Evolutionary conservation across 2,329 filamentous ascomycete genomes (phyloP).

Genomic region (Bipolaris bicolor): DNA sequence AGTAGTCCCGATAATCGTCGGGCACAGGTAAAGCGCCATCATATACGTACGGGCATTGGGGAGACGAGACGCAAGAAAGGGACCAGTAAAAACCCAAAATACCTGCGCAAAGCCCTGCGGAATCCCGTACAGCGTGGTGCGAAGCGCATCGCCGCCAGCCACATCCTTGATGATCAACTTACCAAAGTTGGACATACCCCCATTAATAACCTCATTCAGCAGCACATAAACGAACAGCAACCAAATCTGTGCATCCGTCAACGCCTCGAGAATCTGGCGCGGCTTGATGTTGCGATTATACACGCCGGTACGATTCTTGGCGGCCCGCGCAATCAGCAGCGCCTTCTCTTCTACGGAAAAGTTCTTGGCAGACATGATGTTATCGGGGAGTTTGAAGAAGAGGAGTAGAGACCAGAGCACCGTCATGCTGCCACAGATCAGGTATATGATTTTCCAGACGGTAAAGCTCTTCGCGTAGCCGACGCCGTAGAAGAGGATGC

Average conservation of each 20-base stretch:
- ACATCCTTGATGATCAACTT: conserved; percentile 63
- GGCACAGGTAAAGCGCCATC: conserved; percentile 60
- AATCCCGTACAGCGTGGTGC: conserved; percentile 61
- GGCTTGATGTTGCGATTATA: conserved; percentile 57
- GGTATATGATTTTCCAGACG: conserved; percentile 55
- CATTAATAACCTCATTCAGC: conserved; percentile 61
- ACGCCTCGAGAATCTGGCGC: conserved; percentile 57
- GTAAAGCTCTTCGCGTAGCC: conserved; percentile 52
- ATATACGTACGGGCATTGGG: conserved; percentile 59
- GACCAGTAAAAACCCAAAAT: conserved; percentile 60
- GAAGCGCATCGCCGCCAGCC: conserved; percentile 48
- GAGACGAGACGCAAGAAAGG: conserved; percentile 59
- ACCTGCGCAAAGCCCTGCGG: conserved; percentile 62
- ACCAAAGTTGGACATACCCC: conserved; percentile 62
- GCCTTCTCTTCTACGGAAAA: conserved; percentile 55
- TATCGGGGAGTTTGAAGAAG: conserved; percentile 51
- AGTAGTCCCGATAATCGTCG: conserved; percentile 57
- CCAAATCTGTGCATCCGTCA: conserved; percentile 55
- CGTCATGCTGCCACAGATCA: conserved; percentile 55
- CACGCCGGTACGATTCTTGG: conserved; percentile 49
- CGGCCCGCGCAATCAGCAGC: conserved; percentile 50
- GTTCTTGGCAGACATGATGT: conserved; percentile 50
- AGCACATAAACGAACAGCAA: conserved; percentile 55
- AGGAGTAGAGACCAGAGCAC: conserved; percentile 54
- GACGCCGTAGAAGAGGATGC: conserved; percentile 49